Evolutionary conservation across 345 rosid species (phyloP).

Genomic region (Schrenkiella parvula): DNA sequence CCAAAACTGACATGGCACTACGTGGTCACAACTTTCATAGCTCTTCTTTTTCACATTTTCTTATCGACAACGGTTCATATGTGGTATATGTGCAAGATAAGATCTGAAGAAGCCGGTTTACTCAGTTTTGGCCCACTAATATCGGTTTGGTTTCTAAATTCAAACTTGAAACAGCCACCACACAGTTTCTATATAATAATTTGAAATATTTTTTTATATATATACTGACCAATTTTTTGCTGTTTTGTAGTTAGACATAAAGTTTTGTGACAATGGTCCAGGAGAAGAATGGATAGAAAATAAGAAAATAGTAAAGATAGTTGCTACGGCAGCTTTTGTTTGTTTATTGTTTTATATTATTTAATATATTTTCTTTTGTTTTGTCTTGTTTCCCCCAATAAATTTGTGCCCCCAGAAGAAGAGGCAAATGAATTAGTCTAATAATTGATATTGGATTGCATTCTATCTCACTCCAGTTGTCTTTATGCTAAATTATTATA

Average conservation of each 20-base stretch:
- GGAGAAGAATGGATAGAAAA: conserved; percentile 11
- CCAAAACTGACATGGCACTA: conserved; percentile 41
- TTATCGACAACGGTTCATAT: conserved; percentile 35
- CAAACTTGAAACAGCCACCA: neutral
- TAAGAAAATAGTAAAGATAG: conserved; percentile 9
- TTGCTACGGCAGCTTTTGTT: conserved; percentile 26
- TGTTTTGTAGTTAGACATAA: neutral
- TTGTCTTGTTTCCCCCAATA: neutral
- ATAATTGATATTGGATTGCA: conserved; percentile 59
- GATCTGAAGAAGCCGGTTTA: conserved; percentile 6
- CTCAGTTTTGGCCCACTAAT: conserved; percentile 5
- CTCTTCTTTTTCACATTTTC: conserved; percentile 27
- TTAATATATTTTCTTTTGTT: neutral
- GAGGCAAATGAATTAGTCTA: conserved; percentile 35
- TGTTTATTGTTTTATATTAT: neutral
- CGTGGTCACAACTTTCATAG: conserved; percentile 44
- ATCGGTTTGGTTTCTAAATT: conserved; percentile 2
- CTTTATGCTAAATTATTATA: neutral
- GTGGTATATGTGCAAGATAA: conserved; percentile 1
- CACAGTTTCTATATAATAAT: neutral
- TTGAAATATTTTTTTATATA: neutral
- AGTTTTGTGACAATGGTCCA: conserved; percentile 18
- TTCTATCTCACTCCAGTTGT: conserved; percentile 11
- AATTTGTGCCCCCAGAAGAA: conserved; percentile 28
- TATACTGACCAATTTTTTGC: neutral